Evolutionary conservation across 1,284 basidiomycete species (phyloP).

Genomic region (Agaricales sp.): DNA sequence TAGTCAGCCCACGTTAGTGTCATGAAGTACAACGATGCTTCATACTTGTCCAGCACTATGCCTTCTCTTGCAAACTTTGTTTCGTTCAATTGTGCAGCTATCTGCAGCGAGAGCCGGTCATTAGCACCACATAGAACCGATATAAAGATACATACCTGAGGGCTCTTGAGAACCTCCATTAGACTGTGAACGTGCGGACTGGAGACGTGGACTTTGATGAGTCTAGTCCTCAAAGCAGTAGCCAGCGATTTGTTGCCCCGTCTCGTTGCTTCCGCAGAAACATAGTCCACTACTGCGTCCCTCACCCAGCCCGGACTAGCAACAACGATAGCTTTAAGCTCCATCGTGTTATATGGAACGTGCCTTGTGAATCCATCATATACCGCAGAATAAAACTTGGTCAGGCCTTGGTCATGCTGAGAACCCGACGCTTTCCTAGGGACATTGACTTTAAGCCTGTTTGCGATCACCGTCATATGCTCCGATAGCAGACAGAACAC

Average conservation of each 20-base stretch:
- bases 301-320: constrained; percentile 95
- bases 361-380: constrained; percentile 87
- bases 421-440: constrained; percentile 86
- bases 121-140: constrained; percentile 4
- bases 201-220: constrained; percentile 84
- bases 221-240: constrained; percentile 69
- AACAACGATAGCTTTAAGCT: constrained; percentile 85
- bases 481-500: constrained; percentile 92
- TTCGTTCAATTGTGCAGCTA: constrained; percentile 77
- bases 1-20: constrained; percentile 10
- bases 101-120: constrained; percentile 24
- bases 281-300: constrained; percentile 82
- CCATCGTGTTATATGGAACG: constrained; percentile 69
- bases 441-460: constrained; percentile 84
- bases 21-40: constrained; percentile 5
- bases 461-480: constrained; percentile 92
- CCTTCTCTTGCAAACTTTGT: constrained; percentile 98
- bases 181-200: constrained; percentile 95
- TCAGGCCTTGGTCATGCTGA: constrained; percentile 81
- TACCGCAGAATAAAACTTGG: constrained; percentile 75
- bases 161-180: constrained; percentile 89
- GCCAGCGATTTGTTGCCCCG: constrained; percentile 80
- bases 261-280: constrained; percentile 73
- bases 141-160: constrained; percentile 50
- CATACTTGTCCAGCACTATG: constrained; percentile 78